These are phyloP conservation scores for Clavispora phyllophila DNA, from an alignment of 805 yeast genomes.

Conservation along the genomic window DNA sequence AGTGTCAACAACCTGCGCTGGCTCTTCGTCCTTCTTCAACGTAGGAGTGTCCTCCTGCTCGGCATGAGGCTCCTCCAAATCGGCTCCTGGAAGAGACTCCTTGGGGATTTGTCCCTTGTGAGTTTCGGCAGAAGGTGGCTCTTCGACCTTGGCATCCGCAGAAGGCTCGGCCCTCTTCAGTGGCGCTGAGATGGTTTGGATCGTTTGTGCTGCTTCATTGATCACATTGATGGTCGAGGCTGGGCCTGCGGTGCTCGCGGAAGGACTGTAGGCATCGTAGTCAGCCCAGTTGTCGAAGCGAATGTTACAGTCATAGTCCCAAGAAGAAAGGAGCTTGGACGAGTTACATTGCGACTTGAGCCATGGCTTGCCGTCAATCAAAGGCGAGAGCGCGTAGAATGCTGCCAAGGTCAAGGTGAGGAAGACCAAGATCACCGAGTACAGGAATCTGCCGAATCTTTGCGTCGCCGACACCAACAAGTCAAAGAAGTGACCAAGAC, in stretches of 20 bases:
- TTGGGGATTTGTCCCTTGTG: slow-evolving; percentile 10
- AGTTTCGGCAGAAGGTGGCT: slow-evolving; percentile 13
- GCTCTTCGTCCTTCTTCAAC: slow-evolving; percentile 1
- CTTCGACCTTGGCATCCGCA: slow-evolving; percentile 5
- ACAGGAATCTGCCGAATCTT: slow-evolving; percentile 42
- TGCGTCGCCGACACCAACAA: slow-evolving; percentile 34
- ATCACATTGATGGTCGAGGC: background rate
- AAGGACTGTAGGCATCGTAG: slow-evolving; percentile 14
- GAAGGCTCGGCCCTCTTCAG: slow-evolving; percentile 11
- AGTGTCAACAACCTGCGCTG: slow-evolving; percentile 1
- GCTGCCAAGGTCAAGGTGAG: slow-evolving; percentile 46
- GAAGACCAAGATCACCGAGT: slow-evolving; percentile 43
- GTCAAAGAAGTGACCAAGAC: slow-evolving; percentile 65
- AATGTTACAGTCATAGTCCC: slow-evolving; percentile 85
- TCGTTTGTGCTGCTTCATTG: slow-evolving; percentile 1
- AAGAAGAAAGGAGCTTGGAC: slow-evolving; percentile 53
- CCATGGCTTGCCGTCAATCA: slow-evolving; percentile 80
- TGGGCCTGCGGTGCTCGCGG: background rate
- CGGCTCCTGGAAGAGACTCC: slow-evolving; percentile 3
- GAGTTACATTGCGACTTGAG: slow-evolving; percentile 59
- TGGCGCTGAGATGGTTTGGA: slow-evolving; percentile 5
- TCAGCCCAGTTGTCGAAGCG: slow-evolving; percentile 37
- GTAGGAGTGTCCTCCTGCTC: slow-evolving; percentile 14
- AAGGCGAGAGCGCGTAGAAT: slow-evolving; percentile 61
- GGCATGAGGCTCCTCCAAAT: slow-evolving; percentile 10